phyloP scores from a whole-genome alignment of 371 early-diverging fungal genomes.

The Catenaria anguillulae region DNA sequence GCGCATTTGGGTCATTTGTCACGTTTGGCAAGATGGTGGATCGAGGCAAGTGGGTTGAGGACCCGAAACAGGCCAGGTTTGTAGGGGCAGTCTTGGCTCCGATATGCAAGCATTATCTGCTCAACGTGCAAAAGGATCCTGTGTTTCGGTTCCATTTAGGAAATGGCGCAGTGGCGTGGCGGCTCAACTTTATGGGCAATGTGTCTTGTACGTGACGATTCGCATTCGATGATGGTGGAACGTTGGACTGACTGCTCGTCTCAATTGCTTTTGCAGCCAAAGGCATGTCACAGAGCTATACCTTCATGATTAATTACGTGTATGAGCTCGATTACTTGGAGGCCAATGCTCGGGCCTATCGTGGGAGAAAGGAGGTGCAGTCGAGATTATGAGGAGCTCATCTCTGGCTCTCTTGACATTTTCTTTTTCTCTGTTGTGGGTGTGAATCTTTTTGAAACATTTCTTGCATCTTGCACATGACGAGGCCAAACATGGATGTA shows the following conservation, averaged over 20 bases:
- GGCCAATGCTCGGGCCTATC: neutral
- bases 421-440: no score
- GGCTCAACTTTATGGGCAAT: constrained; percentile 70
- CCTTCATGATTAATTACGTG: neutral
- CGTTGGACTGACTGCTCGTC: neutral
- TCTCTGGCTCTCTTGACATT: no score
- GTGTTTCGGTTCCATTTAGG: constrained; percentile 80
- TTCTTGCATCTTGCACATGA: no score
- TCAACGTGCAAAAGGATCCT: constrained; percentile 32
- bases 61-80: neutral
- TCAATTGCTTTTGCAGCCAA: neutral
- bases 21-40: neutral
- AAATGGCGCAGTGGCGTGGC: constrained; percentile 71
- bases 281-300: neutral
- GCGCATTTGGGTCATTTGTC: neutral
- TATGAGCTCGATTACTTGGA: neutral
- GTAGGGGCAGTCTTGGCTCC: neutral
- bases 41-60: neutral
- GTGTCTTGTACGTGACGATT: constrained; percentile 40
- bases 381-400: no score
- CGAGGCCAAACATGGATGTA: no score
- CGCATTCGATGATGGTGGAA: no score
- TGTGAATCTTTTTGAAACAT: no score
- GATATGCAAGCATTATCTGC: neutral
- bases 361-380: no score